Conservation (phyloP, 345 rosid species). For the Cardamine chenopodiifolia region DNA sequence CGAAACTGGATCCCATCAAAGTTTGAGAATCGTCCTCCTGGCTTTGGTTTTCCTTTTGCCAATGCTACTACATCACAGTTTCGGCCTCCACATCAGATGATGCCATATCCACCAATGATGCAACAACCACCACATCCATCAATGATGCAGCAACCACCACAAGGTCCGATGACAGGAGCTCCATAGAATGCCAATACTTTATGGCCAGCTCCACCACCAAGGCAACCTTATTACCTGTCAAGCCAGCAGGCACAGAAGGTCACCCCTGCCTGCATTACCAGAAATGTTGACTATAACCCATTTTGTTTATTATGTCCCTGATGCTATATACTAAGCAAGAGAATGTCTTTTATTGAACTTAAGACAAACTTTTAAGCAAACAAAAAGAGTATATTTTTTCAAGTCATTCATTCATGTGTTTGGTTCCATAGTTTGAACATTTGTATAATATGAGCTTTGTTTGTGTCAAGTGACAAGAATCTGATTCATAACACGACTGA, state of each 20-base stretch:
- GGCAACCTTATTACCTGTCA: neutral
- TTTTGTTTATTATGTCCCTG: slow-evolving; percentile 11
- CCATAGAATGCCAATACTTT: neutral
- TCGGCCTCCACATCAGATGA: slow-evolving; percentile 1
- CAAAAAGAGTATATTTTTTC: neutral
- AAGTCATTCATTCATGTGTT: slow-evolving; percentile 1
- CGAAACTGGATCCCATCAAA: slow-evolving; percentile 15
- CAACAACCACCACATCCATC: neutral
- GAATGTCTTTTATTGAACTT: neutral
- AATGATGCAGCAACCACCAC: slow-evolving; percentile 3
- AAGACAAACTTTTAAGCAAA: neutral
- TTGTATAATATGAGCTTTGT: slow-evolving; percentile 6
- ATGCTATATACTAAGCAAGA: slow-evolving; percentile 22
- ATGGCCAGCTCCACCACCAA: neutral
- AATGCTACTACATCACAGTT: neutral
- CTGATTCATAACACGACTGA: slow-evolving; percentile 8
- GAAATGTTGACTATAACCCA: neutral
- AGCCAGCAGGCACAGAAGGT: neutral
- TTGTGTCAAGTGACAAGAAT: slow-evolving; percentile 12
- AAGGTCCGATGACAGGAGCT: slow-evolving; percentile 19
- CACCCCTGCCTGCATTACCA: slow-evolving; percentile 14
- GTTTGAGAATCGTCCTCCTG: slow-evolving; percentile 14
- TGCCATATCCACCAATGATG: neutral
- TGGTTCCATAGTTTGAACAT: neutral
- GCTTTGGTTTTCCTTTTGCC: neutral